Evolutionary conservation across 768 basidiomycete species (phyloP), one percentile per base, ranked within the genome.

Genomic region (Lentinula lateritia): DNA sequence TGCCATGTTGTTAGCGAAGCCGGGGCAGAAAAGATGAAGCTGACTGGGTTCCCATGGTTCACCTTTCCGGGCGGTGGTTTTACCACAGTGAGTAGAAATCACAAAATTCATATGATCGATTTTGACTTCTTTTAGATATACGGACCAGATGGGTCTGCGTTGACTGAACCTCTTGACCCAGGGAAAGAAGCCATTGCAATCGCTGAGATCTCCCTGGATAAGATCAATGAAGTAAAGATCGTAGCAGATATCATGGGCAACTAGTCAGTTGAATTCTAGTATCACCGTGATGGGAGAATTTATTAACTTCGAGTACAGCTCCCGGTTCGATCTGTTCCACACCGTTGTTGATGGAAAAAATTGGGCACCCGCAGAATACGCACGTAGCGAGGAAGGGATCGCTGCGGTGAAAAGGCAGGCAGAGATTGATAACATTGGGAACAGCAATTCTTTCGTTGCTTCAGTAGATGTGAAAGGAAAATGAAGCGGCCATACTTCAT

Each of bases 21-120:
- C 9, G 71, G 71, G 0, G 71, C 71, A 7, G 67, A 67, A 41
- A 72, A 67, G 20, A 72, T 71, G 71, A 71, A 70, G 43, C 52
- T 70, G 42, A 63, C 66, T 6, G 66, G 67, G 18, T 70, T 70
- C 62, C 71, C 70, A 10, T 72, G 71, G 69, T 70, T 70, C 58
- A 66, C 56, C 6, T 71, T 72, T 62, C 70, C 70, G 9, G 67
- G 70, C 6, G 71, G 68, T 9, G 70, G 71, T 0, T 72, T 71
- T 54, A 50, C 65, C n/a, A 64, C 66, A 39, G 70, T 68, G 32
- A 52, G 63, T 43, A 60, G 20, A 20, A 34, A 42, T 48, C 16
- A 18, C 12, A 23, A 48, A 18, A 48, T 10, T 48, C 39, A 13
- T 5, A 61, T 45, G 5, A 12, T 12, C 7, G 23, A 5, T n/a